A percentile compares a stretch with the other conserved stretches of the same genome.
phyloP scores from a whole-genome alignment of 768 basidiomycete species.

The Rhodotorula paludigena region DNA sequence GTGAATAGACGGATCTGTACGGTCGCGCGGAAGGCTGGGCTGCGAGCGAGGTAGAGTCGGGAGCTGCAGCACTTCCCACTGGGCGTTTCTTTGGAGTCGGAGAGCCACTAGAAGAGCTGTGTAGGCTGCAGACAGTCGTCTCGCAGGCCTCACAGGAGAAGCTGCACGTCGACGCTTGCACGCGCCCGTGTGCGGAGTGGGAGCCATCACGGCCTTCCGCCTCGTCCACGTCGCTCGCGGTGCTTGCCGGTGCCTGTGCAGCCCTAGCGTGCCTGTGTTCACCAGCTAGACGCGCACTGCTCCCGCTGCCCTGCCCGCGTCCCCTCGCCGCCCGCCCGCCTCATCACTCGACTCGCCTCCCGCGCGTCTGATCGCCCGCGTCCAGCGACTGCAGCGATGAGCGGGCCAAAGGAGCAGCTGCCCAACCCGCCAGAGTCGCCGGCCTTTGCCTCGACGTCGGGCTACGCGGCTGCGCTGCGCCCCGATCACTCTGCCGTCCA shows the following conservation, averaged over 20 bases:
- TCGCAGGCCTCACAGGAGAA: too few species aligned
- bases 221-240: too few species aligned
- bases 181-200: too few species aligned
- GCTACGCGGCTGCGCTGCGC: background rate
- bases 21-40: too few species aligned
- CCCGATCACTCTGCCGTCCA: constrained; percentile 12
- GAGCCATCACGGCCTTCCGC: too few species aligned
- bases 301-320: background rate
- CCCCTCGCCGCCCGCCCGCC: background rate
- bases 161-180: too few species aligned
- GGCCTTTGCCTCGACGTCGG: background rate
- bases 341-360: background rate
- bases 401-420: background rate
- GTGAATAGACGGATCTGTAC: too few species aligned
- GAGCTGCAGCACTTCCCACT: too few species aligned
- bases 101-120: too few species aligned
- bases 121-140: too few species aligned
- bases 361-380: background rate
- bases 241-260: background rate
- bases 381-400: background rate
- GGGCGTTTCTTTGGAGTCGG: too few species aligned
- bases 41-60: too few species aligned
- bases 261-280: background rate
- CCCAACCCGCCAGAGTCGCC: background rate
- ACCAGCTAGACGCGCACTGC: background rate